Conservation (phyloP, 1,284 basidiomycete species). For the Trametes sp. region DNA sequence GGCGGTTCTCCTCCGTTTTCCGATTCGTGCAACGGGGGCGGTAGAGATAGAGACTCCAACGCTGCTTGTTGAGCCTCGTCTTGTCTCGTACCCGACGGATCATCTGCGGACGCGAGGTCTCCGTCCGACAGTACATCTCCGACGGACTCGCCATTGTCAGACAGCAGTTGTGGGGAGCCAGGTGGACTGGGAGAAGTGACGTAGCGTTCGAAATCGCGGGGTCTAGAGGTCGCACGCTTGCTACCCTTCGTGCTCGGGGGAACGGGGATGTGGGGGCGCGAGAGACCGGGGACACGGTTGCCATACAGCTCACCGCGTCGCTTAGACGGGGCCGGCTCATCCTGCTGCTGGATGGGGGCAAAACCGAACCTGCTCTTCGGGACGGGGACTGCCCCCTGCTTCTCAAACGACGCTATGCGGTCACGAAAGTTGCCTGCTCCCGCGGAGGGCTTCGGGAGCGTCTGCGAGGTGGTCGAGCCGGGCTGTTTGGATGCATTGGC, state of each 20-base stretch:
- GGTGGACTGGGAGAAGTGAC: slow-evolving; percentile 28
- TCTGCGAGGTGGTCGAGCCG: slow-evolving; percentile 28
- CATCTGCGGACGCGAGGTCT: slow-evolving; percentile 15
- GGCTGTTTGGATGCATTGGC: slow-evolving; percentile 33
- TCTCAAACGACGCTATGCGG: slow-evolving; percentile 80
- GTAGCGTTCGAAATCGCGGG: slow-evolving; percentile 27
- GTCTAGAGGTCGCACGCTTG: slow-evolving; percentile 15
- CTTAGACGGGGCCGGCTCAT: slow-evolving; percentile 50
- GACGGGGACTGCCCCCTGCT: slow-evolving; percentile 74
- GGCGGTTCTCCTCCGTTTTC: slow-evolving; percentile 1
- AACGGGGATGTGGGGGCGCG: slow-evolving; percentile 36
- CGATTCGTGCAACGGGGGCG: slow-evolving; percentile 3
- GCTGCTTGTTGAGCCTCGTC: slow-evolving; percentile 24
- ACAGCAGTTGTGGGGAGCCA: slow-evolving; percentile 23
- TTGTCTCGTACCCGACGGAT: slow-evolving; percentile 4
- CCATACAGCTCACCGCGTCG: slow-evolving; percentile 73
- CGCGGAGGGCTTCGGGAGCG: slow-evolving; percentile 44
- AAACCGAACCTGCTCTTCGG: slow-evolving; percentile 78
- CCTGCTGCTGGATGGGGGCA: slow-evolving; percentile 63
- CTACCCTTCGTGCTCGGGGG: slow-evolving; percentile 20
- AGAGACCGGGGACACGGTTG: slow-evolving; percentile 65
- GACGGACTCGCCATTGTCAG: slow-evolving; percentile 26
- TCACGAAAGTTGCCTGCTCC: slow-evolving; percentile 57
- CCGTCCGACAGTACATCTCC: slow-evolving; percentile 27
- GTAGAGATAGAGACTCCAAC: slow-evolving; percentile 9